Base-by-base conservation (phyloP, 2,329 filamentous ascomycete species). In the Penicillium sp. region DNA sequence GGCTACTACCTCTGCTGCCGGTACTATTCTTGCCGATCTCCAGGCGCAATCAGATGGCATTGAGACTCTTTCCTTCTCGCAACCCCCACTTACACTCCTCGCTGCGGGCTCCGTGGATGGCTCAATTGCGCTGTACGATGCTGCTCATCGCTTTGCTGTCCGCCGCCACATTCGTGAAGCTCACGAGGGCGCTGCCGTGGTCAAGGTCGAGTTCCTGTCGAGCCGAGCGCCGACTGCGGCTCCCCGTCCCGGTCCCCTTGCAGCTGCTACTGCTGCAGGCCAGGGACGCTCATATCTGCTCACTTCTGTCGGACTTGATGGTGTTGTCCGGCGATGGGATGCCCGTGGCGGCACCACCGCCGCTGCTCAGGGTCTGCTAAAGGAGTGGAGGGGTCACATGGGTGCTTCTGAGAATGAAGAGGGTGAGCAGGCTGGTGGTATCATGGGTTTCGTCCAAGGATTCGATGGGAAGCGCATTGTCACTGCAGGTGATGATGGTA, bases 241-340 rank as follows among this genome's bases (percentile, higher is more conserved):
- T 59, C 30, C 68, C 51, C 70, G 68, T 14, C 63, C 73, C 2
- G 68, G 64, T 2, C 62, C 73, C 11, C 53, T 70, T 45, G 68
- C 71, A 2, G 49, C 71, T 26, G 67, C 71, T 22, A 46, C 65
- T 28, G 67, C 71, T 2, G 64, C 70, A 22, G 62, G 68, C 65
- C 67, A 79, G 71, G 59, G 81, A 72, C 68, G 84, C 78, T 60
- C 94, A 87, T 79, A 74, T 88, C 73, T 96, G 63, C 81, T 98
- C 56, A 98, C 94, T 1, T 92, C 87, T 65, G 93, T 89, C 68
- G 95, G 95, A 8, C 92, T 97, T 84, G 95, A 99, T 71, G 94
- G 95, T 19, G 92, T 93, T 0, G 87, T 99, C 22, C 84, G 92
- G 71, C 83, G 93, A 62, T 99, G 95, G 95, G 94, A 99, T 78